A percentile compares a stretch with the other conserved stretches of the same genome.
These are phyloP conservation scores for Microstegium vimineum DNA, from an alignment of 176 grass and related monocot species.

Conservation along the genomic window DNA sequence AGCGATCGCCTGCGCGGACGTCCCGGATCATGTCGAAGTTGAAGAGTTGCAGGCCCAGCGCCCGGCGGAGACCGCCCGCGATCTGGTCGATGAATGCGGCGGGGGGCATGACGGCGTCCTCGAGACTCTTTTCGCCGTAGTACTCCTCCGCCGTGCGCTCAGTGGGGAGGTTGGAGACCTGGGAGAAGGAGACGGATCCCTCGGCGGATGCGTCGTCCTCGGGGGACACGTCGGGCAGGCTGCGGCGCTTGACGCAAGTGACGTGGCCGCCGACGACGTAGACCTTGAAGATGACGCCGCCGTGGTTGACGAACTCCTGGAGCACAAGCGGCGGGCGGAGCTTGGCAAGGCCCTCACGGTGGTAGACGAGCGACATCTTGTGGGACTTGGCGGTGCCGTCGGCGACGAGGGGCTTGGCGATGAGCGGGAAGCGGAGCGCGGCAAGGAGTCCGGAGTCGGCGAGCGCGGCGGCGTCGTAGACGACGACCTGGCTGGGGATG, in stretches of 20 bases:
- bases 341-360: constrained; percentile 58
- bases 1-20: constrained; percentile 56
- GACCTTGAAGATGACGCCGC: constrained; percentile 95
- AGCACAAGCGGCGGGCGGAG: constrained; percentile 85
- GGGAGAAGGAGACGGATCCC: constrained; percentile 76
- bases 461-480: constrained; percentile 67
- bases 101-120: constrained; percentile 64
- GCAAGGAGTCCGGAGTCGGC: constrained; percentile 64
- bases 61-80: constrained; percentile 56
- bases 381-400: constrained; percentile 77
- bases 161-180: constrained; percentile 73
- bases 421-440: constrained; percentile 75
- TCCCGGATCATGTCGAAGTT: constrained; percentile 95
- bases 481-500: constrained; percentile 81
- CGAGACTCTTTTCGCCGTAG: constrained; percentile 51
- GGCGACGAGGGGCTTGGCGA: constrained; percentile 88
- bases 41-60: constrained; percentile 75
- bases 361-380: constrained; percentile 86
- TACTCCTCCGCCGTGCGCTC: constrained; percentile 40
- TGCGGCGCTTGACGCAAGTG: constrained; percentile 84
- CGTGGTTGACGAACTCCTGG: constrained; percentile 96
- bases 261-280: constrained; percentile 78
- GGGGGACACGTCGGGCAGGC: constrained; percentile 80
- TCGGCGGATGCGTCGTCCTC: constrained; percentile 41
- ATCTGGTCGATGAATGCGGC: constrained; percentile 57